Base-by-base conservation (phyloP, 179 eudicot species). In the Spergularia azorica region DNA sequence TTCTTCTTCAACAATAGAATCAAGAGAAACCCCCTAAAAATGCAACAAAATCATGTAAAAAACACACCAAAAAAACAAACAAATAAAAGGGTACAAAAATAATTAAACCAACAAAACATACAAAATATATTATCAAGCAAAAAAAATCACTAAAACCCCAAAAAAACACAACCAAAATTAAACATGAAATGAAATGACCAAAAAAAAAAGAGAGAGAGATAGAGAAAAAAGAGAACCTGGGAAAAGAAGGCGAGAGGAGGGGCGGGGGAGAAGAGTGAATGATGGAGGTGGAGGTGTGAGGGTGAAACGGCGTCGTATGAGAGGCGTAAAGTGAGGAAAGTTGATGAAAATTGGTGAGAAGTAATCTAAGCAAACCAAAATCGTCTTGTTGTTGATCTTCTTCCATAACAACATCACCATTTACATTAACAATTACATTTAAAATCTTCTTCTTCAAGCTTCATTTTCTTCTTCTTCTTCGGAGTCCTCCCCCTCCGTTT, bases 281-380 rank as follows among this genome's bases (percentile, higher is more conserved):
- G 70, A 15, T 18, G 21, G 76, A 69, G 17, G 55, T 20, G 69
- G 75, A 48, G 38, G 9, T 38, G 60, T 38, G 59, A 72, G 72
- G 48, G 16, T 32, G 76, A 77, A 77, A 79, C 66, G 83, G 60
- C 21, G 87, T 63, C 14, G 85, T 59, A 48, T 64, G 56, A 66
- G 76, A 76, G 72, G 68, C 78, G 73, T 76, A 77, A 36, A 79
- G 77, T 26, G 65, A 63, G 18, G 84, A 81, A 63, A 88, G 82
- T 70, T 90, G 76, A 59, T 90, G 88, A 71, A 88, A 81, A 66
- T 91, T 87, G 6, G 86, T 81, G 76, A 93, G 85, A 82, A 93
- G 89, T 43, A 90, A 90, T 84, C 94, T 91, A 36, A 90, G 84
- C 91, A 93, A 88, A 79, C 84, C 87, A 76, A 82, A 54, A n/a